Percentiles rank a stretch among this genome's conserved stretches.
These are phyloP conservation scores for Coemansia interrupta DNA, from an alignment of 192 early-diverging fungal species.

Conservation along the genomic window DNA sequence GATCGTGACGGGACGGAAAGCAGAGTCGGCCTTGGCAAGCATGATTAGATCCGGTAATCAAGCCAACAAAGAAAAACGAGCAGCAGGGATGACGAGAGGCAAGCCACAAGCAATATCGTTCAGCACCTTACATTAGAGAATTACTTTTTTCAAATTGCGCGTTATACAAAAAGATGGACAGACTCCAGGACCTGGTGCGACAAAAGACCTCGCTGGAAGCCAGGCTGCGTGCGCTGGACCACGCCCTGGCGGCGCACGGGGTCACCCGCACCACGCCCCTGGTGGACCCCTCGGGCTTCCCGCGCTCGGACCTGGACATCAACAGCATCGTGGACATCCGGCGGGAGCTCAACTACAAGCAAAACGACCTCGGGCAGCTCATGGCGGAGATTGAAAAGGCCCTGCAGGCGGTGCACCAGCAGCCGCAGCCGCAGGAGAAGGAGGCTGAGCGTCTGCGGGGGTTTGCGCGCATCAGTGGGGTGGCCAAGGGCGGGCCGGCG, in stretches of 20 bases:
- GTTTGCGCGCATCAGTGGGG: conserved; percentile 44
- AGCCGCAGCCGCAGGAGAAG: not conserved
- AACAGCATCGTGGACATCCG: conserved; percentile 56
- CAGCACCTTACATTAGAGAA: no score
- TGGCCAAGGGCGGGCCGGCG: conserved; percentile 37
- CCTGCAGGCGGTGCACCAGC: conserved; percentile 50
- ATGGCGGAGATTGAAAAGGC: conserved; percentile 58
- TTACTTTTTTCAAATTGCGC: not conserved
- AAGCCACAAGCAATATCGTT: no score
- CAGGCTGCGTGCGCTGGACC: conserved; percentile 32
- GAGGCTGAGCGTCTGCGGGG: no score
- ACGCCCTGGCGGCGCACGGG: conserved; percentile 30
- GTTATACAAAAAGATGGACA: conserved; percentile 18
- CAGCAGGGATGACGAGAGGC: no score
- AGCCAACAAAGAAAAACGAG: no score
- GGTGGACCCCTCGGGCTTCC: conserved; percentile 62
- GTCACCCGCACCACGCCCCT: conserved; percentile 55
- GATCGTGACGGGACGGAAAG: no score
- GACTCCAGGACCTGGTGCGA: conserved; percentile 24
- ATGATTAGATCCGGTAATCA: no score
- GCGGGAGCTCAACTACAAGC: conserved; percentile 49
- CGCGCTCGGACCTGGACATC: conserved; percentile 67
- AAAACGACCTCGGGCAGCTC: conserved; percentile 58
- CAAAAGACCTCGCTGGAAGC: conserved; percentile 33
- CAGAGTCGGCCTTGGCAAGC: no score